Base-by-base conservation (phyloP, 345 rosid genomes). In the Capsella bursapastoris region DNA sequence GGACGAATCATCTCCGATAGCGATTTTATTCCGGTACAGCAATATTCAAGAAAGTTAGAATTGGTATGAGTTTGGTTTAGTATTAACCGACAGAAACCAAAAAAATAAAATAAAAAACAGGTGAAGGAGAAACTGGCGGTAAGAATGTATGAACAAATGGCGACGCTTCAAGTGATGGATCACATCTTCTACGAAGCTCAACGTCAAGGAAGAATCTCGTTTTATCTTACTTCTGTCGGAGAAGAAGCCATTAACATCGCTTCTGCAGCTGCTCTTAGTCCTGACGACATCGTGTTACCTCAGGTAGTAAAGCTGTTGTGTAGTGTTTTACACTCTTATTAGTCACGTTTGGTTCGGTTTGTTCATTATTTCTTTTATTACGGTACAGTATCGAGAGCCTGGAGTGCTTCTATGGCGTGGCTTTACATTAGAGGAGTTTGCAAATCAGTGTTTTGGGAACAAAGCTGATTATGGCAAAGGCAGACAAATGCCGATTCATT, bases 401-500 rank as follows among this genome's bases (percentile, higher is more conserved):
- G 95, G 97, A 22, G 82, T 86, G 57, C 79, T 89, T 8, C 49
- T 89, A 16, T 89, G 95, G 95, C 89, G 97, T 16, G 95, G 97
- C 53, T 91, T 87, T 81, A 82, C 91, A 1, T 9, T 89, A 8
- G 90, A 84, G 62, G 91, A 91, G 67, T 85, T 87, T 61, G 87
- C 93, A 5, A 82, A 91, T 78, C 97, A 91, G 50, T 85, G 83
- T 13, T 86, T 86, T 27, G 91, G 91, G 1, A 91, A 91, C 78
- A 84, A 71, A 71, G 84, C 59, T 76, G 97, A 91, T 80, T 79
- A 80, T 14, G 97, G 97, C 22, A 91, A 86, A 85, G 97, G 95
- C 16, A 75, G 89, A 81, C 97, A 91, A 74, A 91, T 91, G 97
- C 93, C 95, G 0, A 66, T 89, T 11, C 97, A 91, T 74, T 91